Percentiles rank a stretch among this genome's conserved stretches.
Conservation (phyloP, 2,329 filamentous ascomycete genomes). For the Rugonectria rugulosa region DNA sequence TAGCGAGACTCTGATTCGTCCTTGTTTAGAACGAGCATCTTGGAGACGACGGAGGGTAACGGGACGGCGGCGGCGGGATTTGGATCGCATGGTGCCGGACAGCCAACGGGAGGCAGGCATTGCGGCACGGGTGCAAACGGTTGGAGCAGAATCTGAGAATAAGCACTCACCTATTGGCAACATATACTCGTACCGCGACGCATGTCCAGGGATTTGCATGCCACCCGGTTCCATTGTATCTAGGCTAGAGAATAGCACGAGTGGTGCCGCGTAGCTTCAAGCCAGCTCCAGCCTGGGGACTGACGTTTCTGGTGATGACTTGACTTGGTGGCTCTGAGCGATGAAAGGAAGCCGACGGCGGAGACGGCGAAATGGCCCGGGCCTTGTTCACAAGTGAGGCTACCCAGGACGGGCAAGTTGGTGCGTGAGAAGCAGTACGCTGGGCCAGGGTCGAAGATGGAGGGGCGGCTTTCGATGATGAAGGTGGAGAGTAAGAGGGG, state of each 20-base stretch:
- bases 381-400: constrained; percentile 22
- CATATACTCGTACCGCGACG: constrained; percentile 52
- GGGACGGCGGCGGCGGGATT: constrained; percentile 35
- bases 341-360: constrained; percentile 24
- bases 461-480: constrained; percentile 33
- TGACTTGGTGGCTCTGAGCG: constrained; percentile 13
- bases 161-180: constrained; percentile 63
- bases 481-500: constrained; percentile 33
- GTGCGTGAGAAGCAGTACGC: constrained; percentile 30
- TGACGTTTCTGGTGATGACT: constrained; percentile 24
- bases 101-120: constrained; percentile 56
- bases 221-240: constrained; percentile 50
- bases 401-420: constrained; percentile 40
- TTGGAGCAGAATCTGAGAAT: constrained; percentile 41
- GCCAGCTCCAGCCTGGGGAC: constrained; percentile 7
- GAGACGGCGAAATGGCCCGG: constrained; percentile 24
- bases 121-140: constrained; percentile 59
- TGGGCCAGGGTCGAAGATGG: constrained; percentile 28
- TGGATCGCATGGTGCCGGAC: constrained; percentile 35
- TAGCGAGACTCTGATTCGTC: neutral
- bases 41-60: constrained; percentile 31
- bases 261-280: constrained; percentile 32
- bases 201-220: constrained; percentile 57
- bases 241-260: constrained; percentile 25
- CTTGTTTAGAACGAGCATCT: constrained; percentile 36